Base-by-base conservation (phyloP, 768 basidiomycete species). In the Lactarius quietus region DNA sequence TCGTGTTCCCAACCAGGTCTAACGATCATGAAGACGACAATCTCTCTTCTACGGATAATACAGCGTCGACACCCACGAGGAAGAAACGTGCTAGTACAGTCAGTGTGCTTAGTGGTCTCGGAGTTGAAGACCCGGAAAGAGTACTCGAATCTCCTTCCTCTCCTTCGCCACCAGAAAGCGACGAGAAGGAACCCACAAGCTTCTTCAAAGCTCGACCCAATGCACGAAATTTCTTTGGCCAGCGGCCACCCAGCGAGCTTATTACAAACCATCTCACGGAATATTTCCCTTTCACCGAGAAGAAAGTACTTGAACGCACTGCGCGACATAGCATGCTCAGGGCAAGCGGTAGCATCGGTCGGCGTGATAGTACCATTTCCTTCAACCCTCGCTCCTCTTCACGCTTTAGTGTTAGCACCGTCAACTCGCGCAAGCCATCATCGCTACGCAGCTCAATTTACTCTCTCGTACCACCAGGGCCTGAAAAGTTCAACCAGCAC, bases 161-260 rank as follows among this genome's bases (percentile, higher is more conserved):
- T 0, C 83, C 86, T 6, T 73, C 73, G 66, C 33, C 65, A 73
- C n/a, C 78, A 64, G 68, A 77, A 77, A 48, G 74, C 72, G 65
- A 77, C 74, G 41, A 78, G 77, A 63, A 76, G 72, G 69, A 67
- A 57, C 35, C 69, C 64, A 15, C 51, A 28, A 33, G 28, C 45
- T 51, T 71, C 56, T 36, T 61, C 58, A 84, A 84, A 70, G 78
- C 81, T 10, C 84, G 87, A 4, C 84, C 84, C 26, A 95, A 93
- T 72, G 74, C 95, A 55, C 91, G 91, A 76, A 95, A 94, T 80
- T 99, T 98, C 81, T 96, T 98, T 70, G 97, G 96, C 18, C 97
- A 98, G 72, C 90, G 97, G 45, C 97, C 97, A 0, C 95, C 97
- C 0, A 93, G 91, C 77, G 97, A 98, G 76, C 86, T 98, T 68